Conservation (phyloP, 2,329 filamentous ascomycete species). For the Ilyonectria mors-panacis region DNA sequence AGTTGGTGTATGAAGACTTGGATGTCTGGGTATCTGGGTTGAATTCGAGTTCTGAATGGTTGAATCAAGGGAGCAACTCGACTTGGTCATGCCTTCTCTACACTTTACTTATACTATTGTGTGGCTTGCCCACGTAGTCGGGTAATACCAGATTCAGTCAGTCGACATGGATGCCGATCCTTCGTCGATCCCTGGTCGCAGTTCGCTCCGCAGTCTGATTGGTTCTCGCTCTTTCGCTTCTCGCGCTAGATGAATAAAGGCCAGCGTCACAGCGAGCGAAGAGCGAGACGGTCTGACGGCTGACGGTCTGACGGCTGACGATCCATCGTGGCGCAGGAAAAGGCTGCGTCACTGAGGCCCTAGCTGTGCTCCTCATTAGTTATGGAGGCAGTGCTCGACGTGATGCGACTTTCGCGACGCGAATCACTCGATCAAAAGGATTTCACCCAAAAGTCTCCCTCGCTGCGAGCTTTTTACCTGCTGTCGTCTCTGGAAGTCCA, state of each 20-base stretch:
- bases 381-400: not conserved
- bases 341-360: not conserved
- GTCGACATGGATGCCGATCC: not conserved
- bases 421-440: not conserved
- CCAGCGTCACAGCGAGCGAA: not conserved
- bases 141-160: not conserved
- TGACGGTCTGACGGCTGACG: too few relatives aligned
- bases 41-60: not conserved
- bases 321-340: not conserved
- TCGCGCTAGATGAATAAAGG: not conserved
- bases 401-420: not conserved
- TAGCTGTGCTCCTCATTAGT: not conserved
- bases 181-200: not conserved
- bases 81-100: not conserved
- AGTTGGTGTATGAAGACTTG: not conserved
- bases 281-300: too few relatives aligned
- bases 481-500: conserved; percentile 2
- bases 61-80: not conserved
- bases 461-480: not conserved
- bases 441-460: not conserved
- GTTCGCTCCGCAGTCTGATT: not conserved
- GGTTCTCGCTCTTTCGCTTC: not conserved
- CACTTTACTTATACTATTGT: not conserved
- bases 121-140: too few relatives aligned
- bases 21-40: not conserved